These are phyloP conservation scores for Pichia membranifaciens DNA, from an alignment of 805 yeast species.

Conservation along the genomic window DNA sequence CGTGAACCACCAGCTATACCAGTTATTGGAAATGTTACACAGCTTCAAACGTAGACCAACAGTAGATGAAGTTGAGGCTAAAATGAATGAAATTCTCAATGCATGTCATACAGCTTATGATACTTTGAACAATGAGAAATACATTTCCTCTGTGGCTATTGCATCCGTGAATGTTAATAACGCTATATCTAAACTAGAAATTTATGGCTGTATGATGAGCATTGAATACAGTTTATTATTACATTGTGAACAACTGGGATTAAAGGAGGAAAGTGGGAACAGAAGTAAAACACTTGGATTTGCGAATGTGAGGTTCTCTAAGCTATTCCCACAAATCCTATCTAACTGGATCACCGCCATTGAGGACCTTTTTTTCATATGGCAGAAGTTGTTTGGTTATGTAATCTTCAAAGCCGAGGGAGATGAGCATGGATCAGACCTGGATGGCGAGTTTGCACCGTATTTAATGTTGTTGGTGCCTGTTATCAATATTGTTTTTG, in stretches of 20 bases:
- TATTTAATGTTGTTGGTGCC: background rate
- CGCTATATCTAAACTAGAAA: conserved; percentile 6
- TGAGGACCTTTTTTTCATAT: background rate
- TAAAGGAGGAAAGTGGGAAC: background rate
- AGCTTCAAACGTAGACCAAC: conserved; percentile 18
- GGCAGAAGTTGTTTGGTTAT: background rate
- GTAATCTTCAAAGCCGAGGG: too few relatives aligned
- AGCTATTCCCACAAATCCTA: background rate
- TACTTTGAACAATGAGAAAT: background rate
- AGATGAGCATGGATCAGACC: background rate
- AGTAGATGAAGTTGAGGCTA: conserved; percentile 20
- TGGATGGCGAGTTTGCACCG: background rate
- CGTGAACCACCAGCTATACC: conserved; percentile 16
- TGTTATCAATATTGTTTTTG: conserved; percentile 1
- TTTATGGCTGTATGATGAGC: conserved; percentile 6
- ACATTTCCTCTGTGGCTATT: conserved; percentile 1
- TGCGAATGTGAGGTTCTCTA: background rate
- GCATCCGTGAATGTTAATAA: conserved; percentile 8
- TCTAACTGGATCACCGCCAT: conserved; percentile 2
- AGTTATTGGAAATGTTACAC: conserved; percentile 22
- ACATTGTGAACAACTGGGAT: conserved; percentile 14
- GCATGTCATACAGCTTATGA: conserved; percentile 6
- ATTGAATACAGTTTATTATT: conserved; percentile 17
- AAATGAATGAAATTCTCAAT: conserved; percentile 12
- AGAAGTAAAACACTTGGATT: background rate